phyloP scores from a whole-genome alignment of 2,329 filamentous ascomycete species.

The Colletotrichum endophyticum region DNA sequence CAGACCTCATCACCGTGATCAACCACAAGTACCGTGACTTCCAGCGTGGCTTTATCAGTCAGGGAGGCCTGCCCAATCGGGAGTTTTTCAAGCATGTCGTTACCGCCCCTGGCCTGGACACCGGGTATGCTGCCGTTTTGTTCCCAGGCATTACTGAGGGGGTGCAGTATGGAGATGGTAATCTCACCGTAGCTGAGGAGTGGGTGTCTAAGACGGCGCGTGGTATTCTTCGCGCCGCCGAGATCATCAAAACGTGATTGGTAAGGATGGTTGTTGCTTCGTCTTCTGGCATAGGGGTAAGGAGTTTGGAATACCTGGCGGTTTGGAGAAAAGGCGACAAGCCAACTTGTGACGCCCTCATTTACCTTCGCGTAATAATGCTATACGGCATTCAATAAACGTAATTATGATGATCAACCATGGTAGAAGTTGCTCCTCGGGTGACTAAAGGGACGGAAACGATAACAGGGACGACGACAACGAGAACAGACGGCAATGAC shows the following conservation, averaged over 20 bases:
- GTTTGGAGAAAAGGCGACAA: neutral
- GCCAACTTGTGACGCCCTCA: neutral
- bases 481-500: too few relatives aligned
- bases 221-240: slow-evolving; percentile 36
- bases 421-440: too few relatives aligned
- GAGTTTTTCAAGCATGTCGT: slow-evolving; percentile 52
- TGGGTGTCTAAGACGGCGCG: slow-evolving; percentile 40
- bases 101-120: slow-evolving; percentile 52
- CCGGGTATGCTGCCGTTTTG: slow-evolving; percentile 44
- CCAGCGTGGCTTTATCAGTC: slow-evolving; percentile 52
- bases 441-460: too few relatives aligned
- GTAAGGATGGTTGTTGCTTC: neutral
- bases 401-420: neutral
- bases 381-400: neutral
- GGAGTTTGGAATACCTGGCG: neutral
- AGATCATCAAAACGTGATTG: slow-evolving; percentile 34
- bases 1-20: slow-evolving; percentile 36
- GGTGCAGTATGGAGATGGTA: slow-evolving; percentile 57
- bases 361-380: neutral
- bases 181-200: slow-evolving; percentile 33
- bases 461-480: too few relatives aligned
- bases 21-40: slow-evolving; percentile 55
- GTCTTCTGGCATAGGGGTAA: too few relatives aligned
- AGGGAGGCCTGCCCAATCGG: slow-evolving; percentile 49
- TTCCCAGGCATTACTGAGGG: slow-evolving; percentile 70